These are phyloP conservation scores for Colletotrichum sp. DNA, from an alignment of 2,329 filamentous ascomycete genomes.

Conservation along the genomic window DNA sequence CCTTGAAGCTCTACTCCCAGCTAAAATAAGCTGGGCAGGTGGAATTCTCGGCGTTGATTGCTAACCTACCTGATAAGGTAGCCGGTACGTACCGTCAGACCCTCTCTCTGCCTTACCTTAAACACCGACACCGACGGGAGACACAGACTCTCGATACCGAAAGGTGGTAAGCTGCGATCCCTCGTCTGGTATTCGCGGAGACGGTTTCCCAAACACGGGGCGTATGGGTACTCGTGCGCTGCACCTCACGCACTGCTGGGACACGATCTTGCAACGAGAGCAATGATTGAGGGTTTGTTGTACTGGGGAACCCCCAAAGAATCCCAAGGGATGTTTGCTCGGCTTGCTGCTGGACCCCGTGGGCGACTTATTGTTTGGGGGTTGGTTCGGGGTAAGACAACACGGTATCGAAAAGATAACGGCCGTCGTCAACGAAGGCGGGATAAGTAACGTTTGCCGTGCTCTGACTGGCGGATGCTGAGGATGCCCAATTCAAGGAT, in stretches of 20 bases:
- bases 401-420: neutral
- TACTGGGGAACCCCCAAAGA: neutral
- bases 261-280: neutral
- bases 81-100: neutral
- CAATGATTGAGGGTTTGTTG: neutral
- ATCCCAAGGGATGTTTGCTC: neutral
- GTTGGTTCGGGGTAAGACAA: neutral
- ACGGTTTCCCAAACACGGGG: neutral
- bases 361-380: neutral
- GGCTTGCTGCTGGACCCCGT: neutral
- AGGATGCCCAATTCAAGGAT: neutral
- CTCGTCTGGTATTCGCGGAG: conserved; percentile 1
- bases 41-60: neutral
- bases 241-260: neutral
- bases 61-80: neutral
- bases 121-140: neutral
- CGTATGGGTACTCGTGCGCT: conserved; percentile 2
- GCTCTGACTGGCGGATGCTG: neutral
- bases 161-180: neutral
- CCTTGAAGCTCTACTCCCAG: neutral
- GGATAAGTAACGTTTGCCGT: neutral
- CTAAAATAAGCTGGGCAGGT: neutral
- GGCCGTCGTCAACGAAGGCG: neutral
- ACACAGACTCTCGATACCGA: neutral
- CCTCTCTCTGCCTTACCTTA: neutral